These are phyloP conservation scores for Scheffersomyces segobiensis DNA, from an alignment of 1,139 yeast genomes.

Conservation along the genomic window DNA sequence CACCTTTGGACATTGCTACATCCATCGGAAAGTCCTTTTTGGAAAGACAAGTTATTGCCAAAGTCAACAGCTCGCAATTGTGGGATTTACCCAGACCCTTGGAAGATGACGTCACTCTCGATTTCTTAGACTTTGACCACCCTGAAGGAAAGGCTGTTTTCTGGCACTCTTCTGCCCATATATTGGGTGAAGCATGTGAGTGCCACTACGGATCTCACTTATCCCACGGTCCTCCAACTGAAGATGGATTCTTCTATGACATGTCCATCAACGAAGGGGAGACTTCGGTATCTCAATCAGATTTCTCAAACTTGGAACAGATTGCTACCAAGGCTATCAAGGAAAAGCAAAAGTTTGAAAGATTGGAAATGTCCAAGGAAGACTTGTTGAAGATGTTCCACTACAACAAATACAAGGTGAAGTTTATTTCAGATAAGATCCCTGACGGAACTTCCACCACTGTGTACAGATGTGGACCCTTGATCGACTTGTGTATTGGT, in stretches of 20 bases:
- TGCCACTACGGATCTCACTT: constrained; percentile 94
- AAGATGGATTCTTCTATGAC: constrained; percentile 97
- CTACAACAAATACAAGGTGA: constrained; percentile 94
- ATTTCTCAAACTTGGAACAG: constrained; percentile 81
- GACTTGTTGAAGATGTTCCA: constrained; percentile 88
- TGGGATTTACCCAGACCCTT: constrained; percentile 98
- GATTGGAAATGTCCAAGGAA: constrained; percentile 91
- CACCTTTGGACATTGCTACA: constrained; percentile 84
- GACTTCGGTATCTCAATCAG: constrained; percentile 71
- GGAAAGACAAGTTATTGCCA: constrained; percentile 88
- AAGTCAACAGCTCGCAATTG: constrained; percentile 74
- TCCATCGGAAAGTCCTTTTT: constrained; percentile 78
- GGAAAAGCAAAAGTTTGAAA: constrained; percentile 94
- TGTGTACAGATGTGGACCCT: constrained; percentile 96
- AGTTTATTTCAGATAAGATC: constrained; percentile 80
- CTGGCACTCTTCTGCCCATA: constrained; percentile 99
- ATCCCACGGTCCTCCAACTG: constrained; percentile 91
- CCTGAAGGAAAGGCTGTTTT: constrained; percentile 94
- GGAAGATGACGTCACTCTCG: constrained; percentile 69
- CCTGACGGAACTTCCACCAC: constrained; percentile 97
- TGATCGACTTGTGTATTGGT: constrained; percentile 96
- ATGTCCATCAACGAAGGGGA: constrained; percentile 85
- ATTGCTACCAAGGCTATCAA: constrained; percentile 90
- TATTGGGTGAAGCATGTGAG: constrained; percentile 97
- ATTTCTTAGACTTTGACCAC: constrained; percentile 65